A percentile compares a stretch with the other conserved stretches of the same genome.
These are phyloP conservation scores for Heliosperma pusillum DNA, from an alignment of 148 eudicot genomes.

Conservation along the genomic window DNA sequence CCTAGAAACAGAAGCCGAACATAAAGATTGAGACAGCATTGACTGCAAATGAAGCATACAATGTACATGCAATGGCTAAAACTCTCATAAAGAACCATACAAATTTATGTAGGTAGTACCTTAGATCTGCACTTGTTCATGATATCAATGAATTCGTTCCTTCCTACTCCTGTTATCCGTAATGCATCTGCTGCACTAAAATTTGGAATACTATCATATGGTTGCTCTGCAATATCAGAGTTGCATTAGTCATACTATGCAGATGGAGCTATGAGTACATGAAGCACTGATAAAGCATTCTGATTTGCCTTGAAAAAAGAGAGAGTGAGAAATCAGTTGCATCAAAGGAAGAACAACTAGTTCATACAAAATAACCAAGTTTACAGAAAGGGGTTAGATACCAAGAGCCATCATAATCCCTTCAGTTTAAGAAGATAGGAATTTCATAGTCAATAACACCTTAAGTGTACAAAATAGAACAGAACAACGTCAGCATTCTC, in stretches of 20 bases:
- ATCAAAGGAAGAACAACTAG: neutral
- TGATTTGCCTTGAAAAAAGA: neutral
- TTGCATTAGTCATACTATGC: constrained; percentile 11
- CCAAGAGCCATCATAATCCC: neutral
- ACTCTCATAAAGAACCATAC: constrained; percentile 6
- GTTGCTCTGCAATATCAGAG: constrained; percentile 71
- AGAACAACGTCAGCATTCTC: neutral
- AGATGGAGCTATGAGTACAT: constrained; percentile 8
- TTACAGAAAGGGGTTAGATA: neutral
- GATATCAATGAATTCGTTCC: constrained; percentile 98
- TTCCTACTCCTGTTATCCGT: constrained; percentile 86
- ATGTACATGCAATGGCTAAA: neutral
- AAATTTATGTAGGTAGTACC: constrained; percentile 41
- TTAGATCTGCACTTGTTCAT: constrained; percentile 99
- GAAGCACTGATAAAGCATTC: constrained; percentile 6
- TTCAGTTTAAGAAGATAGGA: constrained; percentile 1
- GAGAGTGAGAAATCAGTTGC: neutral
- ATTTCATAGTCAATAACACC: neutral
- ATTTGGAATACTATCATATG: constrained; percentile 95
- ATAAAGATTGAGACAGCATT: neutral
- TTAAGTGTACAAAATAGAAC: neutral
- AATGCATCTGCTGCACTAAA: constrained; percentile 97
- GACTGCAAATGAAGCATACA: constrained; percentile 5
- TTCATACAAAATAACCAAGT: neutral
- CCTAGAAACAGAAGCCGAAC: constrained; percentile 7